phyloP scores from a whole-genome alignment of 2,329 filamentous ascomycete species.

The Lecanicillium sp. region DNA sequence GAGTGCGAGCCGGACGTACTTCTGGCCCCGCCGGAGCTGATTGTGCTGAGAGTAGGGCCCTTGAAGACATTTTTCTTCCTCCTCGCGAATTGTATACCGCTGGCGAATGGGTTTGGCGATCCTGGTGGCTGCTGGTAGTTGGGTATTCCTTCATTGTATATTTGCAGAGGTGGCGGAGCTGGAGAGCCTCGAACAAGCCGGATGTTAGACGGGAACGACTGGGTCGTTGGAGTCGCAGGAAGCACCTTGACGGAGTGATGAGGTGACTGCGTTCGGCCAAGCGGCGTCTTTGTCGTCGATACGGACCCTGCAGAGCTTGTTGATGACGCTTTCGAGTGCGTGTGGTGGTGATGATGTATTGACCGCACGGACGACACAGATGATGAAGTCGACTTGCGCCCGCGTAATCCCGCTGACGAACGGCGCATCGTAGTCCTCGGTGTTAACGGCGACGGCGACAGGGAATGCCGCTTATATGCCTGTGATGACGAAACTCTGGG shows the following conservation, averaged over 20 bases:
- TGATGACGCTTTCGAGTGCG: constrained; percentile 89
- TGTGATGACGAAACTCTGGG: constrained; percentile 24
- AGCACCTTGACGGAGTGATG: constrained; percentile 94
- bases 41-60: constrained; percentile 57
- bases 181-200: constrained; percentile 63
- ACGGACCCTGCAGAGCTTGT: constrained; percentile 76
- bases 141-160: constrained; percentile 54
- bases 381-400: constrained; percentile 91
- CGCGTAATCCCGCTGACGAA: constrained; percentile 73
- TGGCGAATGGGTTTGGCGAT: constrained; percentile 51
- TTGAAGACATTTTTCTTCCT: constrained; percentile 77
- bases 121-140: constrained; percentile 34
- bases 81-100: constrained; percentile 70
- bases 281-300: constrained; percentile 60
- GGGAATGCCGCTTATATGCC: constrained; percentile 64
- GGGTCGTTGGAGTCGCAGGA: constrained; percentile 73
- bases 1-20: constrained; percentile 33
- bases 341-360: constrained; percentile 78
- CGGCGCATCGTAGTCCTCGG: constrained; percentile 81
- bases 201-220: constrained; percentile 76
- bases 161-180: constrained; percentile 31
- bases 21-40: constrained; percentile 31
- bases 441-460: constrained; percentile 81
- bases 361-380: constrained; percentile 90
- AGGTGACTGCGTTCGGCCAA: constrained; percentile 62